Base-by-base conservation (phyloP, 148 eudicot genomes). In the Rhododendron simsii region DNA sequence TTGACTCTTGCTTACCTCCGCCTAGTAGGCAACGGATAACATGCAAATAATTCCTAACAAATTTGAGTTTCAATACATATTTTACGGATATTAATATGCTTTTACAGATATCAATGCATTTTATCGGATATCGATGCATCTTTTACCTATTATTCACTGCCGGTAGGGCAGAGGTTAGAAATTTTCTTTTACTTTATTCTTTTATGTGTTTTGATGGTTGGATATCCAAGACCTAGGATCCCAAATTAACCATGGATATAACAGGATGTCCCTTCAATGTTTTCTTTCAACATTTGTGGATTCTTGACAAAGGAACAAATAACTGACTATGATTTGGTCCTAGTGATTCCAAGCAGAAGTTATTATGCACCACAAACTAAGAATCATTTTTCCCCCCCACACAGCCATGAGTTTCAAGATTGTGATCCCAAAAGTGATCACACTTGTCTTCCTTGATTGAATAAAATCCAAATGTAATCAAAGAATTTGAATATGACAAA, bases 401-500 rank as follows among this genome's bases (percentile, higher is more conserved):
- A 83, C 35, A 44, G 55, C 55, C 69, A 35, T 35, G 23, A 83
- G 55, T 69, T 69, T 37, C 71, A 84, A 84, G 69, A 84, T 84
- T 51, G 67, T 75, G 80, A 84, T 74, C 41, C 84, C 53, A 5
- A 55, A 35, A 35, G 73, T 67, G 71, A 81, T 55, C 75, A 41
- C 33, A 63, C n/a, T 4, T 61, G 37, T 63, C 28, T 39, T 35
- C 53, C 45, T 61, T 1, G 28, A 61, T 9, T 63, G 51, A 23
- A 37, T 1, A 39, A 37, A 57, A 39, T 37, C 75, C 53, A 35
- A 84, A 30, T 39, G 63, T 71, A 30, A 71, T 84, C 45, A 47
- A n/a, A 83, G 41, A 47, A 41, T 21, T 82, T 23, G 35, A 61
- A 61, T 11, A 39, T 59, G 67, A 39, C 6, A 51, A 33, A 81